Conservation (phyloP, 1,284 basidiomycete genomes). For the Ceratobasidium sp. region DNA sequence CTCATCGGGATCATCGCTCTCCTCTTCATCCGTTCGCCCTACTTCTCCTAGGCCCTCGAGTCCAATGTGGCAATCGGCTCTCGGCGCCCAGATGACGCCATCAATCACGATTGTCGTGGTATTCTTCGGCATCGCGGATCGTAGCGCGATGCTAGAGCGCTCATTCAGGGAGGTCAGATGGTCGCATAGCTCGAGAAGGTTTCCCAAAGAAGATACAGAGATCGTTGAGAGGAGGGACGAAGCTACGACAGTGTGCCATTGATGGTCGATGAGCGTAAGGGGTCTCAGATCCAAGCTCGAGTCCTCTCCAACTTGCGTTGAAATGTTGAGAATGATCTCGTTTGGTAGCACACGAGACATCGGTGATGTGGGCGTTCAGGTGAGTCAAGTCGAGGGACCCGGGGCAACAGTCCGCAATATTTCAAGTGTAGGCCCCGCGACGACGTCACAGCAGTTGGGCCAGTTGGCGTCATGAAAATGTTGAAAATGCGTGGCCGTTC, state of each 20-base stretch:
- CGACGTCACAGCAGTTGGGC: background rate
- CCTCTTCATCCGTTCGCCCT: background rate
- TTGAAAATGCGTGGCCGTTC: background rate
- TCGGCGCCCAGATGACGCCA: conserved; percentile 11
- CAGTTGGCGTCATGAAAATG: conserved; percentile 1
- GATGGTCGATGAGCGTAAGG: conserved; percentile 1
- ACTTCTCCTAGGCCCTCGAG: conserved; percentile 22
- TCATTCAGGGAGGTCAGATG: background rate
- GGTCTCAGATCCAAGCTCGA: conserved; percentile 26
- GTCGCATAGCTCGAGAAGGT: conserved; percentile 13
- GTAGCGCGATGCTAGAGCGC: background rate
- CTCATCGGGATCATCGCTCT: background rate
- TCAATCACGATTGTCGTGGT: conserved; percentile 8
- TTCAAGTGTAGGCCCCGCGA: background rate
- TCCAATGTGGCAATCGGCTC: conserved; percentile 6
- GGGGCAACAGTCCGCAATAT: background rate
- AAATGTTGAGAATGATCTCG: conserved; percentile 4
- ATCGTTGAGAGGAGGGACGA: conserved; percentile 28
- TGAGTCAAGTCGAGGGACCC: background rate
- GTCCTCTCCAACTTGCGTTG: background rate
- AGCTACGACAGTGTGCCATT: conserved; percentile 18
- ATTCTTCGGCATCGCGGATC: background rate
- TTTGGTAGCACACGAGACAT: conserved; percentile 13
- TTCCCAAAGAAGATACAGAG: conserved; percentile 12
- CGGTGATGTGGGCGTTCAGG: background rate